Conservation (phyloP, 768 basidiomycete genomes). For the Rossbeevera mucosa region DNA sequence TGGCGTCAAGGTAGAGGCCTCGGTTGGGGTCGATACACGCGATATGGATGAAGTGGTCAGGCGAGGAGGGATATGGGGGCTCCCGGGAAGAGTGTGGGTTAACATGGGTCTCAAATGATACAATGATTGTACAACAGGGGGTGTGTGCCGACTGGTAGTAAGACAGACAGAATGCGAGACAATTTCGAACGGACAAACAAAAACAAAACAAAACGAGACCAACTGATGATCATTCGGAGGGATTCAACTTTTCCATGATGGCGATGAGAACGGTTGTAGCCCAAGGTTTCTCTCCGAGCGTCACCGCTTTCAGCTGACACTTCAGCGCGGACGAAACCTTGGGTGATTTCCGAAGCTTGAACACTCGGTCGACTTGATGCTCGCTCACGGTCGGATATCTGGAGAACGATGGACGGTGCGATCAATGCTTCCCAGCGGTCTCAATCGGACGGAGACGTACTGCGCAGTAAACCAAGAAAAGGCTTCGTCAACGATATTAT, state of each 20-base stretch:
- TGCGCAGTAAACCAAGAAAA: constrained; percentile 31
- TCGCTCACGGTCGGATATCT: constrained; percentile 14
- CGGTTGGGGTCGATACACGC: constrained; percentile 45
- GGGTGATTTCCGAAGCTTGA: constrained; percentile 18
- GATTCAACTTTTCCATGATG: constrained; percentile 23
- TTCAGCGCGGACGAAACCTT: constrained; percentile 22
- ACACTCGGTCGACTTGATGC: constrained; percentile 18
- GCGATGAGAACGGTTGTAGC: constrained; percentile 17
- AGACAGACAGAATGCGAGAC: not conserved
- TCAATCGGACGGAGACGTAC: constrained; percentile 13
- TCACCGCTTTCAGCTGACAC: constrained; percentile 18
- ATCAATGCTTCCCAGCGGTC: not conserved
- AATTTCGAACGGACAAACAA: not conserved
- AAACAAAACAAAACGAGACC: not conserved
- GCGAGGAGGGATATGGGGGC: constrained; percentile 64
- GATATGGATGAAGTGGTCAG: constrained; percentile 67
- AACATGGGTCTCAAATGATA: constrained; percentile 14
- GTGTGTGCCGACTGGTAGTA: not conserved
- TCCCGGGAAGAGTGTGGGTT: constrained; percentile 63
- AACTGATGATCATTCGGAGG: constrained; percentile 2
- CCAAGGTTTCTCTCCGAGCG: constrained; percentile 27
- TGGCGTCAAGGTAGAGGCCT: constrained; percentile 22
- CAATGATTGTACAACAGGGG: not conserved
- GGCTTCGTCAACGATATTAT: constrained; percentile 27
- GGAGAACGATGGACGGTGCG: not conserved